phyloP scores from a whole-genome alignment of 441 rosid genomes.

The Kokia cookei region DNA sequence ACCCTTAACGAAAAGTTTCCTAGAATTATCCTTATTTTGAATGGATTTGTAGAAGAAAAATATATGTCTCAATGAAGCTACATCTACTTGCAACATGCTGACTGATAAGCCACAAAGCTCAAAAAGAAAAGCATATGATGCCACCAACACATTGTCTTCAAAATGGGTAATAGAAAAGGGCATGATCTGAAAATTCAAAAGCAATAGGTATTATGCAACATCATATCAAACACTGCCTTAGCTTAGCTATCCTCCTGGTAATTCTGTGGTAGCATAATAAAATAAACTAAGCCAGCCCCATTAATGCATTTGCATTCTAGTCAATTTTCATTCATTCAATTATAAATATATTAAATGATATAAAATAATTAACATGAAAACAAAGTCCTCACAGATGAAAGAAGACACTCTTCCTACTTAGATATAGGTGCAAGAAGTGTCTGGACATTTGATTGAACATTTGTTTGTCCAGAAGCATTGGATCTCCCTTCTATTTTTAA shows the following conservation, averaged over 20 bases:
- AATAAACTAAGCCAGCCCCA: background rate
- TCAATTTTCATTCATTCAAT: constrained; percentile 7
- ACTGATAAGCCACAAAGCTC: constrained; percentile 97
- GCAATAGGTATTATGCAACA: constrained; percentile 4
- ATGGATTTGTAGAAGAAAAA: constrained; percentile 63
- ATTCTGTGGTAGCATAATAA: constrained; percentile 1
- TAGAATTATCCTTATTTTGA: constrained; percentile 38
- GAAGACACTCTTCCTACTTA: constrained; percentile 63
- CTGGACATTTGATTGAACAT: constrained; percentile 86
- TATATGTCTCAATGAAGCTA: constrained; percentile 84
- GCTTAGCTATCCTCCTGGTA: background rate
- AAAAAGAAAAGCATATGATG: constrained; percentile 82
- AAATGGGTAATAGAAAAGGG: constrained; percentile 94
- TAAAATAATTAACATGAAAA: constrained; percentile 13
- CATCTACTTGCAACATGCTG: constrained; percentile 78
- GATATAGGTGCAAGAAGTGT: constrained; percentile 76
- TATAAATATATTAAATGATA: constrained; percentile 9
- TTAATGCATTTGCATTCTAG: background rate
- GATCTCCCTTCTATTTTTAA: constrained; percentile 62
- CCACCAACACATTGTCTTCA: constrained; percentile 79
- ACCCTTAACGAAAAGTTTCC: constrained; percentile 52
- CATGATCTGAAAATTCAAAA: constrained; percentile 53
- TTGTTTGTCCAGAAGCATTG: constrained; percentile 55
- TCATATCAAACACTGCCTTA: background rate
- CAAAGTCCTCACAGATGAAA: constrained; percentile 72